Percentiles rank a stretch among this genome's conserved stretches.
Evolutionary conservation across 129 eudicot species (phyloP).

Genomic region (Lonicera japonica): DNA sequence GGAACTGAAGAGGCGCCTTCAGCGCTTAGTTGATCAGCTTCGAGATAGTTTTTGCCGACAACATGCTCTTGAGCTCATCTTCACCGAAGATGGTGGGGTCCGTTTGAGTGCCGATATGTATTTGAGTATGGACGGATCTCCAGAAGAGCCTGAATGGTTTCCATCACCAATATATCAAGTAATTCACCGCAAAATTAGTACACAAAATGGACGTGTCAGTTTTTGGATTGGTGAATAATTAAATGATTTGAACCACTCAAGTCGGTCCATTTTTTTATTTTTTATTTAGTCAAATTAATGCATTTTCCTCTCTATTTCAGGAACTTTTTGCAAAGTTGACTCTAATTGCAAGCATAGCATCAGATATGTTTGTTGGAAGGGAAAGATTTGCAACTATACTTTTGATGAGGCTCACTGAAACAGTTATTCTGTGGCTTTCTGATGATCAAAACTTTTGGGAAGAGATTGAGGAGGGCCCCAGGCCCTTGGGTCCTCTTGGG

Average conservation of each 20-base stretch:
- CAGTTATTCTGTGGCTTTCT: conserved; percentile 83
- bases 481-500: conserved; percentile 76
- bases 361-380: conserved; percentile 81
- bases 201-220: no score
- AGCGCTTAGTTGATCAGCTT: conserved; percentile 66
- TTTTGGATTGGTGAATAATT: no score
- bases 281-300: no score
- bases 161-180: conserved; percentile 81
- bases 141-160: conserved; percentile 74
- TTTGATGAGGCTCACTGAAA: conserved; percentile 87
- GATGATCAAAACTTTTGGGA: conserved; percentile 94
- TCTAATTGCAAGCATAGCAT: conserved; percentile 46
- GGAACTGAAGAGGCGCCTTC: conserved; percentile 65
- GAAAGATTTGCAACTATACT: conserved; percentile 86
- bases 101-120: conserved; percentile 64
- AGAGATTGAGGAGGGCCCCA: conserved; percentile 67
- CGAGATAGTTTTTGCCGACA: conserved; percentile 90
- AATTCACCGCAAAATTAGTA: background rate
- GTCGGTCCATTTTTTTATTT: no score
- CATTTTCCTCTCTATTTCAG: conserved; percentile 26
- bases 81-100: conserved; percentile 69
- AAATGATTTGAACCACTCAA: no score
- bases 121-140: conserved; percentile 42
- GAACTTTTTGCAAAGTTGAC: conserved; percentile 62
- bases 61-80: conserved; percentile 82